These are phyloP conservation scores for Adansonia digitata DNA, from an alignment of 345 rosid genomes.

Conservation along the genomic window DNA sequence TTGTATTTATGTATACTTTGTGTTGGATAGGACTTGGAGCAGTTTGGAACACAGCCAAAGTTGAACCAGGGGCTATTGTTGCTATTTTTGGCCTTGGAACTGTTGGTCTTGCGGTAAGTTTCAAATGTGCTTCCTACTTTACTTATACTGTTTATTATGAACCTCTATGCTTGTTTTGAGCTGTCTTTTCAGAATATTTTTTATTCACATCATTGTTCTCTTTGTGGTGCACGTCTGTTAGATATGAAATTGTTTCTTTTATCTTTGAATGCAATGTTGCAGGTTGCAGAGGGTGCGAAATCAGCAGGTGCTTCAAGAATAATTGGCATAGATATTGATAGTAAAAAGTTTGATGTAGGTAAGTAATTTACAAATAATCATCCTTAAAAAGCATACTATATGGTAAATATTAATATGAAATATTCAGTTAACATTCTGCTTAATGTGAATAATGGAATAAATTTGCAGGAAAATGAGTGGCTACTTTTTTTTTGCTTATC, in stretches of 20 bases:
- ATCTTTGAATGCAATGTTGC: conserved; percentile 6
- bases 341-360: conserved; percentile 73
- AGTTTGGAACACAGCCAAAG: conserved; percentile 99
- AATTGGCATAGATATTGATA: conserved; percentile 91
- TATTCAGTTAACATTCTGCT: background rate
- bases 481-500: background rate
- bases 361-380: conserved; percentile 10
- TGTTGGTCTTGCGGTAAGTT: conserved; percentile 94
- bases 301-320: conserved; percentile 93
- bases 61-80: conserved; percentile 84
- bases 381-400: background rate
- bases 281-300: conserved; percentile 99
- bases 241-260: background rate
- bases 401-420: background rate
- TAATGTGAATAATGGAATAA: background rate
- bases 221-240: background rate
- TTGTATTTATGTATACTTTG: background rate
- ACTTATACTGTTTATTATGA: background rate
- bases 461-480: background rate
- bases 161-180: background rate
- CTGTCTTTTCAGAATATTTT: background rate
- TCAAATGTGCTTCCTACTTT: background rate
- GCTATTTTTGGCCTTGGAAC: conserved; percentile 98
- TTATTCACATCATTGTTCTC: background rate
- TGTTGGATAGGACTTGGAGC: conserved; percentile 78